Evolutionary conservation across 805 yeast genomes (phyloP), one percentile per base, ranked within the genome.

Genomic region (Saccharomycopsis sp.): DNA sequence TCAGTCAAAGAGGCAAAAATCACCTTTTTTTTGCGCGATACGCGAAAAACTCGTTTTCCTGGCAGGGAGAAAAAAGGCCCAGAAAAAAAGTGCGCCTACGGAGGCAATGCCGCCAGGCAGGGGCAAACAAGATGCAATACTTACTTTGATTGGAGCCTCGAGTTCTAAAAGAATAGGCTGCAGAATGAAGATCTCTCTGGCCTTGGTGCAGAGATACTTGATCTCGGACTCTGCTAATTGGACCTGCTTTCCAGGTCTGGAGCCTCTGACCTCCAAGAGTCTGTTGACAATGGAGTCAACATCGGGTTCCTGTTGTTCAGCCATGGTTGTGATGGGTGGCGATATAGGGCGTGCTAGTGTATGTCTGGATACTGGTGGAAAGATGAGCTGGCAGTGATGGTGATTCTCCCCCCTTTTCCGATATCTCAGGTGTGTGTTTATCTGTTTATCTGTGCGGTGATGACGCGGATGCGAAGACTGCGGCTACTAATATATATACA

Each of bases 201-300:
- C 98, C 74, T 91, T 92, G 63, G 97, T 91, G 78, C 99, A 92
- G 62, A 92, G 84, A 74, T 82, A 92, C 69, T 96, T 85, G 72
- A 92, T 94, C 76, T 94, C 98, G 71, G 82, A 89, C 75, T 92
- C 99, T 67, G 87, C 89, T 61, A 92, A 79, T 64, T 91, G 91
- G 52, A 92, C 99, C 71, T 90, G 97, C 72, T 90, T 91, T 46
- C 99, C 99, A 18, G 99, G 99, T 73, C 97, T 85, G 61, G 97
- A 90, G 63, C 98, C 99, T 74, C 99, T 85, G 56, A 94, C 99
- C 74, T 94, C 98, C 66, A 92, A 79, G 69, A 92, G 81, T 79
- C 98, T 85, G 77, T 92, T 98, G 72, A 92, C 94, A 68, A 92
- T 91, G 69, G 97, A 89, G 74, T 92, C 99, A 69, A 92, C 87